These are phyloP conservation scores for Aspergillus incahuasiensis DNA, from an alignment of 495 filamentous ascomycete species.

Conservation along the genomic window DNA sequence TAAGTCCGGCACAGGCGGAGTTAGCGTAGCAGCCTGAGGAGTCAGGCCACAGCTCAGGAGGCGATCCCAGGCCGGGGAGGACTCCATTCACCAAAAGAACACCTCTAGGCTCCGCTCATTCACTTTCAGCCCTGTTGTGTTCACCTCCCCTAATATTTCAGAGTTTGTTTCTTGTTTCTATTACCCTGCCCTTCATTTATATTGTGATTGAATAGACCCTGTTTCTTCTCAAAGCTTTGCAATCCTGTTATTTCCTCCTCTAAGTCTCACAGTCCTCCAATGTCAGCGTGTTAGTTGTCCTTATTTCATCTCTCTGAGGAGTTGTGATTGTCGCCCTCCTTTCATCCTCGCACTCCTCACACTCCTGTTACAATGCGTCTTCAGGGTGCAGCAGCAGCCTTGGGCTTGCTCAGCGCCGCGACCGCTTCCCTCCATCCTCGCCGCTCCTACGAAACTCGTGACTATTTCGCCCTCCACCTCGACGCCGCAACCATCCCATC, in stretches of 20 bases:
- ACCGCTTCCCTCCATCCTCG: conserved; percentile 45
- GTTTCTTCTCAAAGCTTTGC: background rate
- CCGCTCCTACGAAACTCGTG: conserved; percentile 64
- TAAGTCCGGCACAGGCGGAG: background rate
- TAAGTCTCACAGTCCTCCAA: conserved; percentile 9
- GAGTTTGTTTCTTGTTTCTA: background rate
- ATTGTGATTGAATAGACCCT: background rate
- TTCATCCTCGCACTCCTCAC: background rate
- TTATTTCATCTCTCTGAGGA: conserved; percentile 14
- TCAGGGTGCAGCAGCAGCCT: conserved; percentile 35
- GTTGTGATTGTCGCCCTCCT: background rate
- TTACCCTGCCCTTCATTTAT: conserved; percentile 6
- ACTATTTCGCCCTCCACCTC: conserved; percentile 89
- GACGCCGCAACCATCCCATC: conserved; percentile 58
- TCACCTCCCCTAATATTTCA: background rate
- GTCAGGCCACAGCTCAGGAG: conserved; percentile 7
- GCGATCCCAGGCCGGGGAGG: conserved; percentile 2
- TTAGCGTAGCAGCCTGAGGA: background rate
- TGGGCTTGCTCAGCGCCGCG: conserved; percentile 31
- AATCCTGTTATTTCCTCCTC: background rate
- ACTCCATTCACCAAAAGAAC: background rate
- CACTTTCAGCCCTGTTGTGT: background rate
- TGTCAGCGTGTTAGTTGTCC: conserved; percentile 27
- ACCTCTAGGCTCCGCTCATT: background rate
- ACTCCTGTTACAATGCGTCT: conserved; percentile 31